Evolutionary conservation across 352 stramenopile genomes (phyloP).

Genomic region (Pythium utonaiense): DNA sequence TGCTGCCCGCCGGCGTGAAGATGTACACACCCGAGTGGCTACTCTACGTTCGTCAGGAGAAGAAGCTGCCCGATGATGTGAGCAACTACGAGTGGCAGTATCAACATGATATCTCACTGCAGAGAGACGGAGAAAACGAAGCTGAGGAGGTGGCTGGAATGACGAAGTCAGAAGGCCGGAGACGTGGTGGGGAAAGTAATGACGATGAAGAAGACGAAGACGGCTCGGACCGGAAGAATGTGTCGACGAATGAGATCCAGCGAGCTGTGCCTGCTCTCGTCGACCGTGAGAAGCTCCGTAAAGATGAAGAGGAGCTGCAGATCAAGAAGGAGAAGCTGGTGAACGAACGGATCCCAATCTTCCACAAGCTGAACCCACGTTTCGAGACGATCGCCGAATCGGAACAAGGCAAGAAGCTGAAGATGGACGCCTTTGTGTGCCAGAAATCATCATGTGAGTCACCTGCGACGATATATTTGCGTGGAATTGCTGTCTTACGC

Average conservation of each 20-base stretch:
- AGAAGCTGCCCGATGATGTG: constrained; percentile 27
- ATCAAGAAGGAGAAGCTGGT: constrained; percentile 53
- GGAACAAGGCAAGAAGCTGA: constrained; percentile 31
- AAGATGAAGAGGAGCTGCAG: constrained; percentile 45
- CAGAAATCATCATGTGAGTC: constrained; percentile 66
- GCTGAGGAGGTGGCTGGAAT: constrained; percentile 21
- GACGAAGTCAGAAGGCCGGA: not conserved
- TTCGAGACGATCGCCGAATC: constrained; percentile 48
- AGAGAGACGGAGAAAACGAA: constrained; percentile 22
- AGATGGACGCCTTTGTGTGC: constrained; percentile 58
- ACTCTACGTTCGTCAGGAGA: constrained; percentile 44
- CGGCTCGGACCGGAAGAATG: constrained; percentile 43
- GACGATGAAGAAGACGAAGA: constrained; percentile 40
- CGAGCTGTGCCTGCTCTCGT: constrained; percentile 33
- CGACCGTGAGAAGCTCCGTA: constrained; percentile 31
- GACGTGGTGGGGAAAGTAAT: constrained; percentile 9
- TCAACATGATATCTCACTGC: constrained; percentile 14
- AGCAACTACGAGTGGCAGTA: constrained; percentile 38
- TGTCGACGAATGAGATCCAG: constrained; percentile 34
- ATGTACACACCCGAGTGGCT: constrained; percentile 67
- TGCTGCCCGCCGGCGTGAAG: constrained; percentile 38
- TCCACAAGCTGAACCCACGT: constrained; percentile 71
- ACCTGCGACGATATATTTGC: too few relatives aligned
- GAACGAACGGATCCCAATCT: constrained; percentile 53
- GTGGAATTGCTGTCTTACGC: not conserved